Evolutionary conservation across 768 basidiomycete species (phyloP), one percentile per base, ranked within the genome.

Genomic region (Pisolithus microcarpus): DNA sequence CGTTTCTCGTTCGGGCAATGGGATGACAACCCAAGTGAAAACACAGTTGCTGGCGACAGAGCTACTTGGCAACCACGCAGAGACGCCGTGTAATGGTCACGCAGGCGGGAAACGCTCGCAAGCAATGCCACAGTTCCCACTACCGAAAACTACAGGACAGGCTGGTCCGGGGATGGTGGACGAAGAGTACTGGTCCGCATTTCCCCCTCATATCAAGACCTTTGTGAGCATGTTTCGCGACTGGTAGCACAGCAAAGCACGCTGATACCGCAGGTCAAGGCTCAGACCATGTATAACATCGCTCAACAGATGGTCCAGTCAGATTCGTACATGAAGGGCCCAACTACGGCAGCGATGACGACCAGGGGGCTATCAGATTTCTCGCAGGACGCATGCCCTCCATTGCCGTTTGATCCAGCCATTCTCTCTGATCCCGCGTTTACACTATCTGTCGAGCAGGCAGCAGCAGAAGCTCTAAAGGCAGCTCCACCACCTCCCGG

Each of bases 111-210:
- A 66, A 54, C 51, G 63, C 52, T 43, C 48, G 10, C 56, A 58
- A 8, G 47, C 51, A 3, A 39, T 36, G 44, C 26, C 50, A 26
- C 61, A 64, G 8, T n/a, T 48, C 31, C 53, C 60, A 1, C 52
- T 66, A 0, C 54, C 57, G 24, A 68, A 55, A 53, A 45, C 49
- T 9, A 61, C 66, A 31, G 66, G 61, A 43, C 21, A 51, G 19
- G 58, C 54, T 39, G 58, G 57, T 8, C 44, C 55, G 13, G 43
- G 50, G 47, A 43, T 67, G 15, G 69, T 73, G 45, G 81, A 82
- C 55, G 81, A 84, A 56, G 81, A 80, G 43, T 85, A 85, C 61
- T 84, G 84, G 85, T 76, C 79, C 43, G 76, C 78, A 37, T 73
- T 87, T 42, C 84, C 85, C 36, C 75, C 78, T 21, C 80, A 85